Evolutionary conservation across 345 rosid genomes (phyloP).

Genomic region (Microthlaspi erraticum): DNA sequence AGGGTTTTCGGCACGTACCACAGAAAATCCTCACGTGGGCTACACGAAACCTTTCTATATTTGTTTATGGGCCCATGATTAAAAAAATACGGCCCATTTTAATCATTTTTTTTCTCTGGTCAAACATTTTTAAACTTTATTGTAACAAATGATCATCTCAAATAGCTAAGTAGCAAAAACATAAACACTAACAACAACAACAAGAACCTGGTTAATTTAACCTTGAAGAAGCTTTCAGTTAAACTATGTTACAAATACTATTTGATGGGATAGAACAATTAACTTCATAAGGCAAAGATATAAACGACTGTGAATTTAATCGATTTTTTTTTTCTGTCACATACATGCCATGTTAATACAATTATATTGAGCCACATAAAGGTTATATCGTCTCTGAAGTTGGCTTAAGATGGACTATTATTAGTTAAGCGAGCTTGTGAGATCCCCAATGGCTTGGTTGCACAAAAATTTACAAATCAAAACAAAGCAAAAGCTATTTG

Average conservation of each 20-base stretch:
- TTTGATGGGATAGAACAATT: too few relatives aligned
- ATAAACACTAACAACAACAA: too few relatives aligned
- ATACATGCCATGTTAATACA: background rate
- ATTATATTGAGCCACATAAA: constrained; percentile 18
- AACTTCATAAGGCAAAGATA: too few relatives aligned
- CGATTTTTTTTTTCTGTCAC: too few relatives aligned
- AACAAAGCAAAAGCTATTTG: constrained; percentile 44
- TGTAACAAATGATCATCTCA: too few relatives aligned
- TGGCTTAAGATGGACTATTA: constrained; percentile 35
- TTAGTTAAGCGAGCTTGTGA: constrained; percentile 40
- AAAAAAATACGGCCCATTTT: background rate
- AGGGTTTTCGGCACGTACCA: constrained; percentile 4
- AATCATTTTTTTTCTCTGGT: too few relatives aligned
- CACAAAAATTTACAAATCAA: constrained; percentile 51
- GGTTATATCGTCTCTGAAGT: constrained; percentile 39
- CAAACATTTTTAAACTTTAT: too few relatives aligned
- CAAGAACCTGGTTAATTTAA: too few relatives aligned
- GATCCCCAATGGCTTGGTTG: constrained; percentile 44
- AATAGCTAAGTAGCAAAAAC: too few relatives aligned
- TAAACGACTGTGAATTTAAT: too few relatives aligned
- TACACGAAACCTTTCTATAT: constrained; percentile 30
- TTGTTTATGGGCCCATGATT: constrained; percentile 2
- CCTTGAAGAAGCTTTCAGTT: too few relatives aligned
- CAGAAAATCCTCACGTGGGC: constrained; percentile 40
- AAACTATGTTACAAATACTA: too few relatives aligned